These are phyloP conservation scores for Neonectria coccinea DNA, from an alignment of 2,329 filamentous ascomycete species.

Conservation along the genomic window DNA sequence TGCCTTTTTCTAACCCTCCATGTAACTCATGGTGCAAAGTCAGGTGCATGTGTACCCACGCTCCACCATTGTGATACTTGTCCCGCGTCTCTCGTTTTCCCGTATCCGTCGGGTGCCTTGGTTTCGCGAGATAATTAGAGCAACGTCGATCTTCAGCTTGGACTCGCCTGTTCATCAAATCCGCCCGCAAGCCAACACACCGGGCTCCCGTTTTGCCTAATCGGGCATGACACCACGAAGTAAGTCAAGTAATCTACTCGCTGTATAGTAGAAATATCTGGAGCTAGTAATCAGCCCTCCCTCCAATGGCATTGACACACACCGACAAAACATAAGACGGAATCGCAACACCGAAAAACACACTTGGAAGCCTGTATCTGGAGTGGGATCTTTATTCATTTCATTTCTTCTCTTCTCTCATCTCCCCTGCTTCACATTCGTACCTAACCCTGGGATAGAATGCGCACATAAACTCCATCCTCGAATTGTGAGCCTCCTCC, in stretches of 20 bases:
- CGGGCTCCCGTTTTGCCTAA: not conserved
- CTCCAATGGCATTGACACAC: not conserved
- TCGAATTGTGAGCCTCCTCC: not conserved
- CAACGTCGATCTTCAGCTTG: not conserved
- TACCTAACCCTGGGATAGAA: not conserved
- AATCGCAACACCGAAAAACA: not conserved
- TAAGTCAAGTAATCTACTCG: no score
- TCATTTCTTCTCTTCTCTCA: not conserved
- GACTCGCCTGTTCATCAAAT: not conserved
- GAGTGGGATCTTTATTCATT: not conserved
- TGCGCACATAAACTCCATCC: constrained; percentile 4
- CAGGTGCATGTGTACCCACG: constrained; percentile 2
- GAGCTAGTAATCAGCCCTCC: not conserved
- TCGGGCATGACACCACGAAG: constrained; percentile 18
- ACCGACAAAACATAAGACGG: not conserved
- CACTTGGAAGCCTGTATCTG: not conserved
- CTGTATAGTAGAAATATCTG: no score
- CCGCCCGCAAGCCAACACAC: not conserved
- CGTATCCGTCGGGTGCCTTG: constrained; percentile 36
- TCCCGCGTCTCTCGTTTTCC: constrained; percentile 25
- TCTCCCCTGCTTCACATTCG: not conserved
- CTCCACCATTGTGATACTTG: constrained; percentile 11
- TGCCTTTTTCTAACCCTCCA: not conserved
- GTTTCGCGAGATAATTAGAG: not conserved
- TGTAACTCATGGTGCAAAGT: not conserved